phyloP scores from a whole-genome alignment of 140 eudicot species.

The Flaveria floridana region DNA sequence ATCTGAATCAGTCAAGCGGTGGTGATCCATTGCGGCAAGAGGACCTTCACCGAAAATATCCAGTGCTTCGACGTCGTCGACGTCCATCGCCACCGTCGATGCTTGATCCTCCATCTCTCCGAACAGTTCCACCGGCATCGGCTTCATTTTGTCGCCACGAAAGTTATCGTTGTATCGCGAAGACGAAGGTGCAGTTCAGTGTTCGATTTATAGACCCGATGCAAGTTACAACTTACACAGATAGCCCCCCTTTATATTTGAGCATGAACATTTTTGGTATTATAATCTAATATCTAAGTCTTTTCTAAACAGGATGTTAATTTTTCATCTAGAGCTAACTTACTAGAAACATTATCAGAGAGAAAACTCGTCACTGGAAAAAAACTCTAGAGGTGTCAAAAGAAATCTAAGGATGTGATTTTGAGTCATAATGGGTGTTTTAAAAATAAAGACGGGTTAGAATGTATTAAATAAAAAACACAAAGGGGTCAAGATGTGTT shows the following conservation, averaged over 20 bases:
- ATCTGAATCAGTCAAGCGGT: slow-evolving; percentile 67
- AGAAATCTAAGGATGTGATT: too few relatives aligned
- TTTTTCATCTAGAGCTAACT: too few relatives aligned
- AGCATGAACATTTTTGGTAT: neutral
- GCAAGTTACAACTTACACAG: too few relatives aligned
- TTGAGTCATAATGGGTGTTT: too few relatives aligned
- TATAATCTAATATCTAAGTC: too few relatives aligned
- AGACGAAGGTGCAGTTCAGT: neutral
- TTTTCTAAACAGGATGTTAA: too few relatives aligned
- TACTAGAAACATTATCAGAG: too few relatives aligned
- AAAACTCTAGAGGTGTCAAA: too few relatives aligned
- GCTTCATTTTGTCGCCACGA: slow-evolving; percentile 42
- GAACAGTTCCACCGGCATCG: slow-evolving; percentile 60
- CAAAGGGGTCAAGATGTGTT: too few relatives aligned
- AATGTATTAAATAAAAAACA: too few relatives aligned
- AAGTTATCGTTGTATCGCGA: slow-evolving; percentile 2
- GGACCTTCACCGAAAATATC: slow-evolving; percentile 77
- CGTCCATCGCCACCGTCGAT: slow-evolving; percentile 73
- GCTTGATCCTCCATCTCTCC: slow-evolving; percentile 68
- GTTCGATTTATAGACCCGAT: neutral
- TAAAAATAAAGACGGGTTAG: too few relatives aligned
- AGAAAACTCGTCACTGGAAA: too few relatives aligned
- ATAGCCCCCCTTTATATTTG: neutral
- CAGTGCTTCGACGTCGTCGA: slow-evolving; percentile 68
- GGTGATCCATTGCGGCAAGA: slow-evolving; percentile 45